Conservation (phyloP, 164 flowering plant species). For the Taxillus chinensis region DNA sequence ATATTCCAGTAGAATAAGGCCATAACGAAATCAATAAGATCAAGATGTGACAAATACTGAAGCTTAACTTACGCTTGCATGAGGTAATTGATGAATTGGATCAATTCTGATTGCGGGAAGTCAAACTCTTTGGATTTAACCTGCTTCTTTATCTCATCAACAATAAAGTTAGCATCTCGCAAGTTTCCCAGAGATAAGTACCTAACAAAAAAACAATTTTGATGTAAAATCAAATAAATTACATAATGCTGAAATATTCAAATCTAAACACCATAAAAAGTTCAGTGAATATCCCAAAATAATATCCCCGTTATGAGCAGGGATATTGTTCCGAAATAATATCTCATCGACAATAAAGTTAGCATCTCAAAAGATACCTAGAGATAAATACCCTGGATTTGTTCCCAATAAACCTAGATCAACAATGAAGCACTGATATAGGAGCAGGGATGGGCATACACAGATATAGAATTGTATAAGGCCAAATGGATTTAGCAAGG, state of each 20-base stretch:
- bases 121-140: constrained; percentile 33
- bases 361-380: constrained; percentile 80
- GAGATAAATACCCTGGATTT: constrained; percentile 49
- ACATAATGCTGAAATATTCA: too few relatives aligned
- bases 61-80: constrained; percentile 60
- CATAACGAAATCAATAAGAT: too few relatives aligned
- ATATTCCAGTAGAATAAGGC: too few relatives aligned
- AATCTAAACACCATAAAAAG: too few relatives aligned
- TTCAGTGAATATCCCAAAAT: too few relatives aligned
- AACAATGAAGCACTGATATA: too few relatives aligned
- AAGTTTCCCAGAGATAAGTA: constrained; percentile 67
- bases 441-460: too few relatives aligned
- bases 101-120: constrained; percentile 57
- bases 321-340: background rate
- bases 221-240: background rate
- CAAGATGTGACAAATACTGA: background rate
- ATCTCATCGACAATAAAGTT: constrained; percentile 78
- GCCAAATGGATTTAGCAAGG: too few relatives aligned
- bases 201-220: constrained; percentile 24
- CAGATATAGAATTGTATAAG: too few relatives aligned
- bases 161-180: constrained; percentile 79
- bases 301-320: too few relatives aligned
- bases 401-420: too few relatives aligned
- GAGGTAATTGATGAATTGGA: constrained; percentile 54
- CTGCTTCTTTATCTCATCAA: constrained; percentile 71